Base-by-base conservation (phyloP, 768 basidiomycete species). In the Dentipellis sp. region DNA sequence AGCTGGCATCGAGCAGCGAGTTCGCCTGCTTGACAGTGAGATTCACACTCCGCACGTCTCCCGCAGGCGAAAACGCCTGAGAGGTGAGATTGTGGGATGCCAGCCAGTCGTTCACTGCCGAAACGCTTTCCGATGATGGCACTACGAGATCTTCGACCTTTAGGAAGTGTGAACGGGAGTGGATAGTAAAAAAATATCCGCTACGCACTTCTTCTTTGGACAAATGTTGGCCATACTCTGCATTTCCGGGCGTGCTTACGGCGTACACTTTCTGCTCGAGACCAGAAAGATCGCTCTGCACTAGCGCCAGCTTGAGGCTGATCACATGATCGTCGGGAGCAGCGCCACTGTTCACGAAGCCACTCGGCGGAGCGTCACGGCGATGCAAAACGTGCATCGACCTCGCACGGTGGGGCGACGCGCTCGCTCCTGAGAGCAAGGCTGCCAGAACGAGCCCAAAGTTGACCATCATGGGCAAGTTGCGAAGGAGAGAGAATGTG, bases 21-120 rank as follows among this genome's bases (percentile, higher is more conserved):
- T 62, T 62, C 35, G 61, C 61, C 23, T 53, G 55, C 23, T 38
- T 34, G 14, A 62, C 61, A n/a, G 58, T 39, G 10, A 59, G 29
- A 22, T 40, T 23, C 36, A 62, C 29, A 11, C 19, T 14, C 8
- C 59, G 37, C 59, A 56, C 58, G 45, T 62, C 61, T 23, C 61
- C 59, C 10, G 46, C 54, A 11, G 54, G 54, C 12, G 61, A 55
- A 4, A 46, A 54, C 3, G 56, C 22, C 23, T 45, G 50, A n/a
- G 61, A 48, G 16, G 52, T 53, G 19, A 63, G 11, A 23, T 46
- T 48, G 38, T 63, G 56, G n/a, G 48, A 39, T 7, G 57, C 14
- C 16, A 63, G 55, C 54, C 54, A 55, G 10, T 14, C 42, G 6
- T 34, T 46, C 14, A 55, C 46, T 4, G 47, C 47, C 11, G 42